Evolutionary conservation across 164 flowering plant genomes (phyloP).

Genomic region (Macadamia integrifolia): DNA sequence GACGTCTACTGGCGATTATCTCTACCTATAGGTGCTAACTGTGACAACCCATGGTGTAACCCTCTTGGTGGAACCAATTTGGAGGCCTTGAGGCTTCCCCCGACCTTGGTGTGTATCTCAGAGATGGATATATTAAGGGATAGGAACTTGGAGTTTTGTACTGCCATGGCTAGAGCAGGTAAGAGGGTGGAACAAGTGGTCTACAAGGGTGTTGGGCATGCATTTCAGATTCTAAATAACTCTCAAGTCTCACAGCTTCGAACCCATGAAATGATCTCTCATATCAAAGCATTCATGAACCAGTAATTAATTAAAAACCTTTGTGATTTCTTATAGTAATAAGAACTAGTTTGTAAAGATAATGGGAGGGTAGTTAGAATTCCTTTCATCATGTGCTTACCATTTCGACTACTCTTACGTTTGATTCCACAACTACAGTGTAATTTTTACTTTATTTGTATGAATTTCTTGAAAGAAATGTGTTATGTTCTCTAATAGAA

Average conservation of each 20-base stretch:
- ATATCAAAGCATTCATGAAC: conserved; percentile 32
- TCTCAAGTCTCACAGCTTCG: conserved; percentile 30
- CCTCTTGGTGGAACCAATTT: conserved; percentile 24
- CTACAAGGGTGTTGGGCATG: conserved; percentile 50
- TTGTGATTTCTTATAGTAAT: no score
- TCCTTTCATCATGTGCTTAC: no score
- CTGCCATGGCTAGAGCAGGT: conserved; percentile 31
- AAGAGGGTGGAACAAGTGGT: conserved; percentile 34
- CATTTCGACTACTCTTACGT: no score
- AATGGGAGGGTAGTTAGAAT: no score
- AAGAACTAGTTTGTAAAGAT: no score
- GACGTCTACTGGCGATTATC: conserved; percentile 47
- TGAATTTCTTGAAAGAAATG: no score
- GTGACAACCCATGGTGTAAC: conserved; percentile 53
- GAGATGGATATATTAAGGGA: conserved; percentile 52
- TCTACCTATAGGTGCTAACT: conserved; percentile 34
- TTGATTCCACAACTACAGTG: no score
- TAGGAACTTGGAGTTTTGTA: conserved; percentile 41
- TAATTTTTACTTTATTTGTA: no score
- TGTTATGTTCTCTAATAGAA: no score
- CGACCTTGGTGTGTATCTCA: conserved; percentile 35
- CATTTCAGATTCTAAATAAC: conserved; percentile 44
- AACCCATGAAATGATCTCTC: conserved; percentile 36
- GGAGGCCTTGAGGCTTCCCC: conserved; percentile 19
- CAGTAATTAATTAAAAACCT: background rate